Conservation (phyloP, 2,329 filamentous ascomycete genomes). For the Pseudogymnoascus sp. region DNA sequence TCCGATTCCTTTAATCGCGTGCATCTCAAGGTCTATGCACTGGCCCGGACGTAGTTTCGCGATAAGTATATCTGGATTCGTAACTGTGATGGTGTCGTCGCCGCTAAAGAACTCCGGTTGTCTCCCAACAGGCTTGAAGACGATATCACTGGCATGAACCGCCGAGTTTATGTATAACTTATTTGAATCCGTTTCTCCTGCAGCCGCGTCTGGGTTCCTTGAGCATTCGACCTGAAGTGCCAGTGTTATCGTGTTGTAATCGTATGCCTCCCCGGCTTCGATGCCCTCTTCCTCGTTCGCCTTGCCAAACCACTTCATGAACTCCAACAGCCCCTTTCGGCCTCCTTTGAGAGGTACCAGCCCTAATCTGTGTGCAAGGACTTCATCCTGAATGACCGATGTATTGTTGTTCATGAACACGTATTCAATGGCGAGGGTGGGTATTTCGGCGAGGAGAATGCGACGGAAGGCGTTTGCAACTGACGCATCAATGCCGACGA, state of each 20-base stretch:
- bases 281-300: constrained; percentile 53
- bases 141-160: constrained; percentile 70
- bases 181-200: constrained; percentile 68
- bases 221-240: constrained; percentile 72
- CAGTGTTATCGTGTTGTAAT: constrained; percentile 83
- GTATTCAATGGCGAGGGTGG: constrained; percentile 86
- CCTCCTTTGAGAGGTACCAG: constrained; percentile 82
- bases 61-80: constrained; percentile 87
- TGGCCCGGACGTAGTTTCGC: constrained; percentile 91
- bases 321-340: constrained; percentile 64
- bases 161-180: constrained; percentile 82
- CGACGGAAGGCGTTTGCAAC: constrained; percentile 96
- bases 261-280: constrained; percentile 46
- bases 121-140: constrained; percentile 66
- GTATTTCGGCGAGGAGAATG: constrained; percentile 89
- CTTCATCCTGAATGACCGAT: constrained; percentile 95
- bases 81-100: constrained; percentile 59
- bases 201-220: constrained; percentile 62
- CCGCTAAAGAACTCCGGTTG: constrained; percentile 63
- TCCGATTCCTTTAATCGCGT: constrained; percentile 91
- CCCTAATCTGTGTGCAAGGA: constrained; percentile 81
- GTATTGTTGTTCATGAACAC: constrained; percentile 96
- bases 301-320: constrained; percentile 75
- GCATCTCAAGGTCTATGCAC: constrained; percentile 75
- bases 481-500: constrained; percentile 83